Conservation (phyloP, 192 early-diverging fungal genomes). For the Gonapodya sp. region DNA sequence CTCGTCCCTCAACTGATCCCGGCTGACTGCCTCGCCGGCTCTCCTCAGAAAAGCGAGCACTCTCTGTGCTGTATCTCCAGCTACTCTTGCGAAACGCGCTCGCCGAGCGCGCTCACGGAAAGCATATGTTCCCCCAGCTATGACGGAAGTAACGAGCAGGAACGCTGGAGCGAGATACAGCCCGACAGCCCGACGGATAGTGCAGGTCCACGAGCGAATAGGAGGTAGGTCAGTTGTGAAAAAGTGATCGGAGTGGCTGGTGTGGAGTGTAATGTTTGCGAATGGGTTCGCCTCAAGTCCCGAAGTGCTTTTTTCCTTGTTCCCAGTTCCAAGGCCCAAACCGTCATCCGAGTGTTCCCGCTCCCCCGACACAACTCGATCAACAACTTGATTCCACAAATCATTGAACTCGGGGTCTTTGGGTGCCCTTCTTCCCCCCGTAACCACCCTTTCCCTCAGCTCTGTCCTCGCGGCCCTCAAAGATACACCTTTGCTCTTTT, state of each 20-base stretch:
- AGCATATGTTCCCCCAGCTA: not conserved
- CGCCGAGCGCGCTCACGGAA: not conserved
- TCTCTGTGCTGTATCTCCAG: not conserved
- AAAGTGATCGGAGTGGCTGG: not conserved
- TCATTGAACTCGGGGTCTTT: not conserved
- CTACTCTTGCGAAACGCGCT: not conserved
- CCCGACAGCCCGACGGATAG: not conserved
- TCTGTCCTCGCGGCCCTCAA: not conserved
- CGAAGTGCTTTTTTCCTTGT: not conserved
- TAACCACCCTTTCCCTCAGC: not conserved
- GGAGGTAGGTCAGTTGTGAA: not conserved
- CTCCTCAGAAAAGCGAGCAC: not conserved
- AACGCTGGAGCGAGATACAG: not conserved
- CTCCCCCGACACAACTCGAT: no score
- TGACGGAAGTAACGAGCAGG: not conserved
- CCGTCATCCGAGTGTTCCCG: no score
- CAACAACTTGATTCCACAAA: not conserved
- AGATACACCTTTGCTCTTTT: not conserved
- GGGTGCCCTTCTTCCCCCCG: not conserved
- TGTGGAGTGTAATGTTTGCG: not conserved
- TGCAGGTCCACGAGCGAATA: not conserved
- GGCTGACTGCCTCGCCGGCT: not conserved
- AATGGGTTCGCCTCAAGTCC: not conserved
- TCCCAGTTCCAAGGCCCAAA: not conserved
- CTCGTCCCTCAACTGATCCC: not conserved